These are phyloP conservation scores for Leptodontidium sp. DNA, from an alignment of 2,329 filamentous ascomycete genomes.

Conservation along the genomic window DNA sequence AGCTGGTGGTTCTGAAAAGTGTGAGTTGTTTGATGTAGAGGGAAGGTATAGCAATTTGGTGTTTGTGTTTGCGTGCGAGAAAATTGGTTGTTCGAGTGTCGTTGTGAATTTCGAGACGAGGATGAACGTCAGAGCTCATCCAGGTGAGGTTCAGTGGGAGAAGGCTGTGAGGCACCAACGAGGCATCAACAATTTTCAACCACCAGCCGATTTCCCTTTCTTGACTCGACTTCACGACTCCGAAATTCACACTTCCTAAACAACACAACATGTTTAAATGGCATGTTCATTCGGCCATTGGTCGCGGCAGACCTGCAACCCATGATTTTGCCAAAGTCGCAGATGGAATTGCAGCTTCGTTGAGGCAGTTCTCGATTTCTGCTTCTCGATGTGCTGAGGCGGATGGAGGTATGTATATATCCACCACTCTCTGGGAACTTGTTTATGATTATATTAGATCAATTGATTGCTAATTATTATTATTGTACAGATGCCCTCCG, in stretches of 20 bases:
- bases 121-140: too few species aligned
- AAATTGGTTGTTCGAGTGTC: constrained; percentile 1
- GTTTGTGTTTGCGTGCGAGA: not conserved
- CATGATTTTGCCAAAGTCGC: constrained; percentile 42
- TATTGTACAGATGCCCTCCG: constrained; percentile 23
- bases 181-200: constrained; percentile 30
- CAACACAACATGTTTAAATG: constrained; percentile 47
- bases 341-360: constrained; percentile 45
- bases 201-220: not conserved
- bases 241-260: constrained; percentile 14
- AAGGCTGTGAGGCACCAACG: constrained; percentile 34
- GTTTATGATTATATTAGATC: not conserved
- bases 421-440: not conserved
- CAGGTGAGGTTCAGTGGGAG: not conserved
- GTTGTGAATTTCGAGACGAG: not conserved
- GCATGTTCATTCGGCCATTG: constrained; percentile 46
- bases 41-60: not conserved
- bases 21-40: not conserved
- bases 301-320: constrained; percentile 41
- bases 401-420: constrained; percentile 31
- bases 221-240: constrained; percentile 9
- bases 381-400: constrained; percentile 37
- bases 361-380: constrained; percentile 46
- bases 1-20: not conserved
- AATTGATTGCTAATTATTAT: constrained; percentile 20